Conservation (phyloP, 106 monocot genomes). For the Dendrobium catenatum region DNA sequence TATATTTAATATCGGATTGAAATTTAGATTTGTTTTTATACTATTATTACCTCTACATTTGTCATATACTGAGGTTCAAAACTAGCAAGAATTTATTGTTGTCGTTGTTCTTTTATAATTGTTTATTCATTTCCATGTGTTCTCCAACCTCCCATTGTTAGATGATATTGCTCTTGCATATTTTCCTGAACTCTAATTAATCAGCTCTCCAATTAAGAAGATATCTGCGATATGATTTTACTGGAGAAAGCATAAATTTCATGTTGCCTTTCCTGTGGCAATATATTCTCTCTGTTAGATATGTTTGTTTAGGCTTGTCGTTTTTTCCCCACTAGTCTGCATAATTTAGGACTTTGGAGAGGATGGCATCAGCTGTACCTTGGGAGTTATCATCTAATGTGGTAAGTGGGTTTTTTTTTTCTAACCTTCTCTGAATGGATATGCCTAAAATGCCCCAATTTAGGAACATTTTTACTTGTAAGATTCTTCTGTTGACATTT, state of each 20-base stretch:
- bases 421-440: background rate
- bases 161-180: background rate
- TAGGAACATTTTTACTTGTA: background rate
- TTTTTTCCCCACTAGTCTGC: background rate
- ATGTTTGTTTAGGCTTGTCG: conserved; percentile 1
- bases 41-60: background rate
- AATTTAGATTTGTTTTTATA: background rate
- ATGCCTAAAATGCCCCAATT: background rate
- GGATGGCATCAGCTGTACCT: conserved; percentile 5
- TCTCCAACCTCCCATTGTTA: background rate
- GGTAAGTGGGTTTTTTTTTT: conserved; percentile 10
- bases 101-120: background rate
- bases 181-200: background rate
- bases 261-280: background rate
- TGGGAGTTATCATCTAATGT: conserved; percentile 5
- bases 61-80: background rate
- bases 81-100: no score
- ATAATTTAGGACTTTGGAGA: conserved; percentile 7
- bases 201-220: background rate
- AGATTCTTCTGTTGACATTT: background rate
- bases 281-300: conserved; percentile 7
- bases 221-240: conserved; percentile 8
- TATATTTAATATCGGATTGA: background rate
- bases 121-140: background rate
- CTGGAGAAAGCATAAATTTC: background rate